Conservation (phyloP, 768 basidiomycete genomes). For the Nevesoporus exiguus region DNA sequence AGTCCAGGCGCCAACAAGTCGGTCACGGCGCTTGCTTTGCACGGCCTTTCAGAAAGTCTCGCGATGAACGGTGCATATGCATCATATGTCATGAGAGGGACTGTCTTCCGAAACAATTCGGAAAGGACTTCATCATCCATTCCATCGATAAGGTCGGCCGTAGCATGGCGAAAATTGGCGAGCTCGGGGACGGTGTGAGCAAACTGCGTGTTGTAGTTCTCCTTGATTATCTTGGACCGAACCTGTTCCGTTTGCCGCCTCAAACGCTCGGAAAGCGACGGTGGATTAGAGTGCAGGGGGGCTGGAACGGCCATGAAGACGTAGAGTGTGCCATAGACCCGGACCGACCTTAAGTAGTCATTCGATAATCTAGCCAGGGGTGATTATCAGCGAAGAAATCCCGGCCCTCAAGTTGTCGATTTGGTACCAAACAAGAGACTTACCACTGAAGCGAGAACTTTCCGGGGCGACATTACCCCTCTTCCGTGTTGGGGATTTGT, state of each 20-base stretch:
- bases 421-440: too few species aligned
- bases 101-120: slow-evolving; percentile 7
- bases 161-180: neutral
- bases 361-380: too few species aligned
- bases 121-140: neutral
- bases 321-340: too few species aligned
- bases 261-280: neutral
- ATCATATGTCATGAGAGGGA: slow-evolving; percentile 14
- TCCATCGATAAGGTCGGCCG: neutral
- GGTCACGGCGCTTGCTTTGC: neutral
- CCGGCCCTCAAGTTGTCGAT: neutral
- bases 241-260: neutral
- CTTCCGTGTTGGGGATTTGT: too few species aligned
- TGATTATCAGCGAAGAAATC: too few species aligned
- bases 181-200: neutral
- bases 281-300: neutral
- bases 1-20: slow-evolving; percentile 16
- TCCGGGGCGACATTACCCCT: too few species aligned
- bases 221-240: neutral
- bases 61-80: slow-evolving; percentile 14
- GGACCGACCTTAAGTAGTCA: too few species aligned
- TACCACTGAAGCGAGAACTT: too few species aligned
- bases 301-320: too few species aligned
- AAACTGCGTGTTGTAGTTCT: slow-evolving; percentile 3
- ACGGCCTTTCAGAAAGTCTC: slow-evolving; percentile 4